A percentile compares a stretch with the other conserved stretches of the same genome.
These are phyloP conservation scores for Debaryomyces subglobosus DNA, from an alignment of 1,139 yeast species.

Conservation along the genomic window DNA sequence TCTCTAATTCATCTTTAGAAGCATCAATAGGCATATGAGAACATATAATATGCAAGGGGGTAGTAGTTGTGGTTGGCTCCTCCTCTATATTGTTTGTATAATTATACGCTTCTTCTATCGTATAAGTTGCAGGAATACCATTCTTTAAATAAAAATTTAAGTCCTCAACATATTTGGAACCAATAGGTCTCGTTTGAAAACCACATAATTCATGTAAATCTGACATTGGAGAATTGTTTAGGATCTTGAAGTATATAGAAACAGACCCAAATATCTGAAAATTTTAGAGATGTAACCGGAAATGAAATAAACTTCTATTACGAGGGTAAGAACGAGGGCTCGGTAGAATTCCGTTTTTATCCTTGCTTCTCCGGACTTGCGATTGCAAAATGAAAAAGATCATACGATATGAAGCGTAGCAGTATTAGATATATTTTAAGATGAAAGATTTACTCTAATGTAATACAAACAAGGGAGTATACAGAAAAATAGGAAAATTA, in stretches of 20 bases:
- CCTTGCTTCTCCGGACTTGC: neutral
- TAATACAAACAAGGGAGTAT: neutral
- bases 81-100: slow-evolving; percentile 46
- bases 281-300: slow-evolving; percentile 8
- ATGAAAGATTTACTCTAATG: neutral
- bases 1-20: slow-evolving; percentile 44
- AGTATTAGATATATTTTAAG: neutral
- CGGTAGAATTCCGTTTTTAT: neutral
- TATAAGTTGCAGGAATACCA: slow-evolving; percentile 83
- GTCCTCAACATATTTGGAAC: slow-evolving; percentile 43
- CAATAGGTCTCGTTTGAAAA: slow-evolving; percentile 59
- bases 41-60: slow-evolving; percentile 76
- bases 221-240: slow-evolving; percentile 45
- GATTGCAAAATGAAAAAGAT: slow-evolving; percentile 9
- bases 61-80: slow-evolving; percentile 53
- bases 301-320: neutral
- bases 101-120: slow-evolving; percentile 73
- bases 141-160: slow-evolving; percentile 51
- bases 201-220: slow-evolving; percentile 71
- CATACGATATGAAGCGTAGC: slow-evolving; percentile 10
- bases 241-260: neutral
- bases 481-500: neutral
- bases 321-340: neutral
- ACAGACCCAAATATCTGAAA: neutral
- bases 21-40: slow-evolving; percentile 52